Evolutionary conservation across 192 early-diverging fungal species (phyloP).

Genomic region (Coemansia sp.): DNA sequence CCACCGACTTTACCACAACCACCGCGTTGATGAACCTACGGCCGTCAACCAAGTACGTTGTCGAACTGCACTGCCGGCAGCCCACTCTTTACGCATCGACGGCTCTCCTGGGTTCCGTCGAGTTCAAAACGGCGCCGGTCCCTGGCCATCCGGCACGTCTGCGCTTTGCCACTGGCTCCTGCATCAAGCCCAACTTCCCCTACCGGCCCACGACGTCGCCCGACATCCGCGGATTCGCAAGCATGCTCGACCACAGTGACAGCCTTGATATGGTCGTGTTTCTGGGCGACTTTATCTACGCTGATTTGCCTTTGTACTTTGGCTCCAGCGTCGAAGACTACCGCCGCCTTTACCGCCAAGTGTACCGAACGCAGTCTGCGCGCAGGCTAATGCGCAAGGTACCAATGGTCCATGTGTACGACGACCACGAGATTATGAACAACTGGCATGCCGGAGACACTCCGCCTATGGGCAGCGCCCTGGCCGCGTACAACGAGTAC

Average conservation of each 20-base stretch:
- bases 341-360: constrained; percentile 49
- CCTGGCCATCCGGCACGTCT: constrained; percentile 22
- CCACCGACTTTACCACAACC: constrained; percentile 30
- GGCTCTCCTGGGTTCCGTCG: constrained; percentile 25
- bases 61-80: constrained; percentile 31
- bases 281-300: constrained; percentile 57
- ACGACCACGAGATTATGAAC: constrained; percentile 57
- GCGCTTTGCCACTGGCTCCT: constrained; percentile 50
- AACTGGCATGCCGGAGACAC: constrained; percentile 48
- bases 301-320: constrained; percentile 51
- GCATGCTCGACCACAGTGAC: constrained; percentile 40
- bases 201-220: constrained; percentile 28
- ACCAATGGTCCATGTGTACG: constrained; percentile 52
- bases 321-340: constrained; percentile 39
- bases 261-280: constrained; percentile 46
- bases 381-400: constrained; percentile 28
- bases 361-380: constrained; percentile 39
- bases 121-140: constrained; percentile 31
- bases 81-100: constrained; percentile 20
- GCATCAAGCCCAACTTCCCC: constrained; percentile 55
- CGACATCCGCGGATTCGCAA: constrained; percentile 44
- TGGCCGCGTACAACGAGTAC: constrained; percentile 50
- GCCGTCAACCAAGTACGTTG: constrained; percentile 34
- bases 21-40: constrained; percentile 22
- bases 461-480: constrained; percentile 42